Percentiles rank a stretch among this genome's conserved stretches.
These are phyloP conservation scores for Scheffersomyces spartinae DNA, from an alignment of 805 yeast species.

Conservation along the genomic window DNA sequence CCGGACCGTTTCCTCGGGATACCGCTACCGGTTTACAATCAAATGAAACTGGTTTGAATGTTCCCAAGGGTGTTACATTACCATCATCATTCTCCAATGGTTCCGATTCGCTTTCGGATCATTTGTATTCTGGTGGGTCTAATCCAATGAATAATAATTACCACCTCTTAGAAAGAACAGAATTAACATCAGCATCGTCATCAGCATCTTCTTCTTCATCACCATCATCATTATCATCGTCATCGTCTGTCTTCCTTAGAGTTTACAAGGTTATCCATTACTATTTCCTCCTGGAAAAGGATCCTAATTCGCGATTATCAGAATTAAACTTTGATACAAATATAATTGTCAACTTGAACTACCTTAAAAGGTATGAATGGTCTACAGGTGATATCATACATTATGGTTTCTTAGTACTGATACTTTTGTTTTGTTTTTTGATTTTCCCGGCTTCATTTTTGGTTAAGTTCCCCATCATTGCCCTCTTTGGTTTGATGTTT, in stretches of 20 bases:
- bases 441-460: constrained; percentile 46
- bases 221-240: constrained; percentile 6
- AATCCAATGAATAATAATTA: too few relatives aligned
- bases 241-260: constrained; percentile 7
- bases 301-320: constrained; percentile 35
- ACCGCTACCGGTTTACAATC: too few relatives aligned
- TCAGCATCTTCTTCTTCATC: constrained; percentile 5
- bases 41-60: too few relatives aligned
- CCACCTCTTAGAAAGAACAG: too few relatives aligned
- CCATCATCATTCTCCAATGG: too few relatives aligned
- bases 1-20: too few relatives aligned
- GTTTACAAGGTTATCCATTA: constrained; percentile 34
- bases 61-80: too few relatives aligned
- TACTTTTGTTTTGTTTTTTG: constrained; percentile 47
- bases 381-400: constrained; percentile 37
- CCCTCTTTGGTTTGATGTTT: constrained; percentile 36
- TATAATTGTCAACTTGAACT: constrained; percentile 27
- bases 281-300: constrained; percentile 45
- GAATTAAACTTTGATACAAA: constrained; percentile 40
- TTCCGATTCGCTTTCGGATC: too few relatives aligned
- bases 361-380: constrained; percentile 32
- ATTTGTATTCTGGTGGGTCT: too few relatives aligned
- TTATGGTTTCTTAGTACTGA: constrained; percentile 37
- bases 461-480: constrained; percentile 24
- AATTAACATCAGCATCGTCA: constrained; percentile 7